Percentiles rank a stretch among this genome's conserved stretches.
Evolutionary conservation across 192 early-diverging fungal species (phyloP).

Genomic region (Coemansia javaensis): DNA sequence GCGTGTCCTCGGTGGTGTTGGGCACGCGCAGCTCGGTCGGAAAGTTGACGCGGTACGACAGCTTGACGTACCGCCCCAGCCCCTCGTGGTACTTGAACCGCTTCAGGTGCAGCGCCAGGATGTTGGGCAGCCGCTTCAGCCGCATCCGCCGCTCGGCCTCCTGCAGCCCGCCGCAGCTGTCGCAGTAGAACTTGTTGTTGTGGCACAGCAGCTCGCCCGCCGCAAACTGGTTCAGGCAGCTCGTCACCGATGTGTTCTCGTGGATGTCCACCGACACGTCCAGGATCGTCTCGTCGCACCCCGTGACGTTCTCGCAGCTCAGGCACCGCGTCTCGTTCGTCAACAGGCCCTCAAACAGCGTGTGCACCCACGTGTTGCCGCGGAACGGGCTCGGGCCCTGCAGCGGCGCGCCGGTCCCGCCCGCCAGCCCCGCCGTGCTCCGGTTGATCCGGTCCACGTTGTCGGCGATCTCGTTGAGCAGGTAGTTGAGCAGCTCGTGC

Average conservation of each 20-base stretch:
- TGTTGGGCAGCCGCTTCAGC: constrained; percentile 87
- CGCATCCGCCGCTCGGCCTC: constrained; percentile 99
- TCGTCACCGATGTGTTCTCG: constrained; percentile 89
- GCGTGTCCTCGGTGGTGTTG: constrained; percentile 87
- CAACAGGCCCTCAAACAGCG: constrained; percentile 88
- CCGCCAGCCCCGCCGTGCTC: constrained; percentile 46
- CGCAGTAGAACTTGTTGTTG: constrained; percentile 98
- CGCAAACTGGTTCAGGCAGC: constrained; percentile 94
- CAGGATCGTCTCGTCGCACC: constrained; percentile 89
- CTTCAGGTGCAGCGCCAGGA: constrained; percentile 93
- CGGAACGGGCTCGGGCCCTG: constrained; percentile 16
- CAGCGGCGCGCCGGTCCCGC: constrained; percentile 19
- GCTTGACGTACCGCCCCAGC: constrained; percentile 85
- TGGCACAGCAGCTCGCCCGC: constrained; percentile 90
- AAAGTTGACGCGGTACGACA: constrained; percentile 91
- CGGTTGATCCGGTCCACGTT: constrained; percentile 62
- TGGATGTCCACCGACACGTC: constrained; percentile 97
- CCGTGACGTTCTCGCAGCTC: constrained; percentile 93
- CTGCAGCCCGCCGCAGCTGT: constrained; percentile 88
- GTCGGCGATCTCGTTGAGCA: constrained; percentile 89
- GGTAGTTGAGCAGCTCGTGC: constrained; percentile 95
- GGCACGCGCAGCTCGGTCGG: constrained; percentile 91
- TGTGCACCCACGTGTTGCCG: constrained; percentile 83
- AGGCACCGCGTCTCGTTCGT: constrained; percentile 97
- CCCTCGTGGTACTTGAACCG: constrained; percentile 97